Evolutionary conservation across 2,329 filamentous ascomycete species (phyloP).

Genomic region (Penicillium sp.): DNA sequence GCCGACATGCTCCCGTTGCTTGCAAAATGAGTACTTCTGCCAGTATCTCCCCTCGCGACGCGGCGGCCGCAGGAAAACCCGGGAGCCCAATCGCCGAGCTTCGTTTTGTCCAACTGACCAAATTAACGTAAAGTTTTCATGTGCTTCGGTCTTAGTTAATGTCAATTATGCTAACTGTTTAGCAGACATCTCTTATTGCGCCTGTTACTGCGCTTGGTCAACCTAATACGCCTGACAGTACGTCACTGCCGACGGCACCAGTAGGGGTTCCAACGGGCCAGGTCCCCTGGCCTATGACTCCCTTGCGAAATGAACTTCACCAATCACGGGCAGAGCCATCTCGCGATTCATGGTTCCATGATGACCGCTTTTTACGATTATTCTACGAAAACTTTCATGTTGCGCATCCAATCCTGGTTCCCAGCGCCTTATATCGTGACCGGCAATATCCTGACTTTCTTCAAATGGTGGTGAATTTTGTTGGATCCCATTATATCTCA

Average conservation of each 20-base stretch:
- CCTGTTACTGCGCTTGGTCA: slow-evolving; percentile 5
- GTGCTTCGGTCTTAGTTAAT: background rate
- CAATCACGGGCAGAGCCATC: slow-evolving; percentile 15
- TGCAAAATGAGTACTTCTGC: slow-evolving; percentile 59
- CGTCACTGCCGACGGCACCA: slow-evolving; percentile 17
- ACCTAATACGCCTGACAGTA: slow-evolving; percentile 21
- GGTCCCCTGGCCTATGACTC: slow-evolving; percentile 23
- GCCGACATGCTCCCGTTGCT: slow-evolving; percentile 66
- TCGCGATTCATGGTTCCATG: slow-evolving; percentile 19
- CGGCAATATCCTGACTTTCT: slow-evolving; percentile 48
- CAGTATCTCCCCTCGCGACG: slow-evolving; percentile 72
- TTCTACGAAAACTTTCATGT: slow-evolving; percentile 57
- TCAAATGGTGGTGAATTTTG: slow-evolving; percentile 52
- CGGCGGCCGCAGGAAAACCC: slow-evolving; percentile 49
- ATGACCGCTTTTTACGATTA: slow-evolving; percentile 44
- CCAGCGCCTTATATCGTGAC: slow-evolving; percentile 40
- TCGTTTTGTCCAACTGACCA: background rate
- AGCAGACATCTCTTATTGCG: slow-evolving; percentile 9
- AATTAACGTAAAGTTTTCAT: background rate
- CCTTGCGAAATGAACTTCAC: slow-evolving; percentile 16
- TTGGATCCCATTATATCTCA: slow-evolving; percentile 54
- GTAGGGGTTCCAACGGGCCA: slow-evolving; percentile 18
- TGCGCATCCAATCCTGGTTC: slow-evolving; percentile 57
- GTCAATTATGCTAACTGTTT: slow-evolving; percentile 2
- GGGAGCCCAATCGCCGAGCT: slow-evolving; percentile 15